Evolutionary conservation across 2,329 filamentous ascomycete genomes (phyloP).

Genomic region (Neonectria magnoliae): DNA sequence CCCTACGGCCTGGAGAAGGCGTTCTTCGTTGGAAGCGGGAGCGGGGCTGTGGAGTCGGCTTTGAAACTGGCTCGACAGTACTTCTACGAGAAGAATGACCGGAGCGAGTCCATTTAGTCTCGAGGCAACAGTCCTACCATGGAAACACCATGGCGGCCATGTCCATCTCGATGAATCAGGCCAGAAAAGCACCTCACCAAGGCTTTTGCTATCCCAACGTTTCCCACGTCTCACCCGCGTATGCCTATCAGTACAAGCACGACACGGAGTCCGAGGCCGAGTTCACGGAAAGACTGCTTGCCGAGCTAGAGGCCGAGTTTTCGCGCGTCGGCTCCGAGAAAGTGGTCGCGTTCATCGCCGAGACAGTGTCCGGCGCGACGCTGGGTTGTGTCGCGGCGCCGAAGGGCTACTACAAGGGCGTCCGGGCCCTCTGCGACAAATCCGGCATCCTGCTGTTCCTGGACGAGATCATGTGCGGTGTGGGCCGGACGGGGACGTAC

Average conservation of each 20-base stretch:
- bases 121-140: constrained; percentile 55
- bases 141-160: constrained; percentile 59
- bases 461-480: constrained; percentile 73
- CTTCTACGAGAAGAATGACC: constrained; percentile 50
- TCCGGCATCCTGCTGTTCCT: constrained; percentile 62
- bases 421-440: constrained; percentile 59
- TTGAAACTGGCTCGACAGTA: constrained; percentile 61
- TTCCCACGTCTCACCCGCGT: constrained; percentile 27
- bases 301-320: constrained; percentile 57
- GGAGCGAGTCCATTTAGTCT: constrained; percentile 46
- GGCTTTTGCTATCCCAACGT: constrained; percentile 35
- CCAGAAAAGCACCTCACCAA: constrained; percentile 27
- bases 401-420: constrained; percentile 60
- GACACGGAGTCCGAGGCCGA: constrained; percentile 18
- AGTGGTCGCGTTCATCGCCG: constrained; percentile 58
- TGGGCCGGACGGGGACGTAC: constrained; percentile 67
- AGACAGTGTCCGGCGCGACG: constrained; percentile 57
- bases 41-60: constrained; percentile 56
- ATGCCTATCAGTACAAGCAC: constrained; percentile 21
- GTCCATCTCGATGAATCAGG: constrained; percentile 43
- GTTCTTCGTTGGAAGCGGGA: constrained; percentile 39
- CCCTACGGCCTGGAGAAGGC: constrained; percentile 35
- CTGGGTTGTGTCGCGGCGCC: constrained; percentile 62
- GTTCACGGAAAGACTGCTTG: constrained; percentile 20
- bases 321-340: constrained; percentile 53